A percentile compares a stretch with the other conserved stretches of the same genome.
phyloP scores from a whole-genome alignment of 2,329 filamentous ascomycete species.

The Monilinia aucupariae region DNA sequence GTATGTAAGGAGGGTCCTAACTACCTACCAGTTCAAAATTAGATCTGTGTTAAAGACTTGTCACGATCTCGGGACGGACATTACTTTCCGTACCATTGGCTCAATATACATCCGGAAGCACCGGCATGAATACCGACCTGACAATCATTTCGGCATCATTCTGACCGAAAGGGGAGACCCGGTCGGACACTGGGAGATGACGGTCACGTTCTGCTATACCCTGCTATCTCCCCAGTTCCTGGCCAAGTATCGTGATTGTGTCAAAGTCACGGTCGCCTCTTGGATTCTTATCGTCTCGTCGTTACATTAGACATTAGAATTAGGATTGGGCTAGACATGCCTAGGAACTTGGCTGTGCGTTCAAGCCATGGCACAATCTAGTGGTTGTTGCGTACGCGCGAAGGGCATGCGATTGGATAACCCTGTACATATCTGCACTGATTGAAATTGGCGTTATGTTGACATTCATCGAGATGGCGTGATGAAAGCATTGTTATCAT shows the following conservation, averaged over 20 bases:
- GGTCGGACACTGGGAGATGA: not conserved
- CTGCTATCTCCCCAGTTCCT: not conserved
- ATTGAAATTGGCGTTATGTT: not conserved
- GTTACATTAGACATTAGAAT: not conserved
- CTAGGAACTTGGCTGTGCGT: constrained; percentile 1
- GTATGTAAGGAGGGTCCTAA: constrained; percentile 3
- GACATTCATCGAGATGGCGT: not conserved
- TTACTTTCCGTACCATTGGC: not conserved
- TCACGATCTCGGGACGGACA: not conserved
- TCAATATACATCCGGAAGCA: not conserved
- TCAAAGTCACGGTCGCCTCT: not conserved
- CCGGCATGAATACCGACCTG: not conserved
- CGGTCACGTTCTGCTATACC: constrained; percentile 3
- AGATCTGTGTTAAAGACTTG: not conserved
- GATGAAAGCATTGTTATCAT: not conserved
- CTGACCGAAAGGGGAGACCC: not conserved
- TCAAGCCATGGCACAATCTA: not conserved
- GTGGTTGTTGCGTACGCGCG: not conserved
- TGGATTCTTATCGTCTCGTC: not conserved
- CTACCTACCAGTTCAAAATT: not conserved
- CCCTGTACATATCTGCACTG: not conserved
- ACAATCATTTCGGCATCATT: not conserved
- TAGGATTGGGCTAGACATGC: not conserved
- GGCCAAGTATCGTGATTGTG: not conserved
- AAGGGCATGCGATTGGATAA: constrained; percentile 7